A percentile compares a stretch with the other conserved stretches of the same genome.
Evolutionary conservation across 345 rosid genomes (phyloP).

Genomic region (Angophora floribunda): DNA sequence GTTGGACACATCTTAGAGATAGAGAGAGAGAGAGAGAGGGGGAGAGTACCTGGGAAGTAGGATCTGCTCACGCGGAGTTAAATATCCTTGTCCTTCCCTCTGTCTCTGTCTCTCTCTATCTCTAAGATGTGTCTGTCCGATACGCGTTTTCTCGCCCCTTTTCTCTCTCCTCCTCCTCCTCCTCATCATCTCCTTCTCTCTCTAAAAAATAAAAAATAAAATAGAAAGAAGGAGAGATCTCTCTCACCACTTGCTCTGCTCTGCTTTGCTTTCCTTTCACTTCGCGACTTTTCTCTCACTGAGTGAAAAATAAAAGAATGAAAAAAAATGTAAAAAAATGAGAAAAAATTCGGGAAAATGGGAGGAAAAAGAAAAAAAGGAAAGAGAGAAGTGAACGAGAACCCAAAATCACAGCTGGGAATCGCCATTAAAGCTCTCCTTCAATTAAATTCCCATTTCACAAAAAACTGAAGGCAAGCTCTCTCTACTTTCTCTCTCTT

Average conservation of each 20-base stretch:
- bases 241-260: background rate
- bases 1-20: background rate
- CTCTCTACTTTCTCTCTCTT: background rate
- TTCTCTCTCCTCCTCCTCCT: background rate
- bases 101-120: background rate
- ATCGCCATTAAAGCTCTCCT: background rate
- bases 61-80: background rate
- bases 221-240: no score
- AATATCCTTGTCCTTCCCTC: background rate
- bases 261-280: background rate
- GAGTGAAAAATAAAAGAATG: fast-evolving
- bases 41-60: background rate
- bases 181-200: background rate
- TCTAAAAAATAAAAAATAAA: background rate
- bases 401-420: background rate
- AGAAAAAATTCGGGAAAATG: background rate
- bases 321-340: background rate
- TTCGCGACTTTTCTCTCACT: background rate
- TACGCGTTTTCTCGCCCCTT: background rate
- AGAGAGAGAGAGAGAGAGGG: background rate
- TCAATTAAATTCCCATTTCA: background rate
- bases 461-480: background rate
- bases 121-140: background rate
- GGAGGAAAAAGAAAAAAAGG: no score
- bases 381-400: background rate